These are phyloP conservation scores for Krasilnikovozyma curviuscula DNA, from an alignment of 768 basidiomycete genomes.

Conservation along the genomic window DNA sequence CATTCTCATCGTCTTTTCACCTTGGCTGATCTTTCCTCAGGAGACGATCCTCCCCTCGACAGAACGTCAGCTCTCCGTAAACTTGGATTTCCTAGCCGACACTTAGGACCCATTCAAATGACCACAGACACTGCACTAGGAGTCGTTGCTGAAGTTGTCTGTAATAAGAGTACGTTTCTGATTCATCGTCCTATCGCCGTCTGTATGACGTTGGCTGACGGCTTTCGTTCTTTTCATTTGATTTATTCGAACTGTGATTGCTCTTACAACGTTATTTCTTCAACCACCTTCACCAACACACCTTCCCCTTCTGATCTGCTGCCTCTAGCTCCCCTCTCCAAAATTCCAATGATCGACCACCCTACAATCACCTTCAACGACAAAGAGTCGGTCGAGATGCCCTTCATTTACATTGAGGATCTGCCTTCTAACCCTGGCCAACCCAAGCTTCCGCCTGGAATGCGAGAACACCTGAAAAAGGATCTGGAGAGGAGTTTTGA, in stretches of 20 bases:
- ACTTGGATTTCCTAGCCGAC: slow-evolving; percentile 68
- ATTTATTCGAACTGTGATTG: background rate
- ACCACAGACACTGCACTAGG: slow-evolving; percentile 93
- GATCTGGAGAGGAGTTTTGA: slow-evolving; percentile 78
- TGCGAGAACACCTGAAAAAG: slow-evolving; percentile 64
- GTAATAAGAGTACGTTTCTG: slow-evolving; percentile 40
- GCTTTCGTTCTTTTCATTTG: background rate
- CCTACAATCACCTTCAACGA: slow-evolving; percentile 76
- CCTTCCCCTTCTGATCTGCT: background rate
- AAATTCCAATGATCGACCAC: slow-evolving; percentile 44
- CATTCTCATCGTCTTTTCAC: background rate
- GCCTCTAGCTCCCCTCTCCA: slow-evolving; percentile 38
- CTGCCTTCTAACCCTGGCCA: slow-evolving; percentile 35
- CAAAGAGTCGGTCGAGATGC: slow-evolving; percentile 93
- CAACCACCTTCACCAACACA: background rate
- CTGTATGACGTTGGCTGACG: background rate
- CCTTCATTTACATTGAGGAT: slow-evolving; percentile 54
- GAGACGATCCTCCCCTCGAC: slow-evolving; percentile 90
- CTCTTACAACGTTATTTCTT: too few relatives aligned
- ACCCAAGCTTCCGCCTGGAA: slow-evolving; percentile 69
- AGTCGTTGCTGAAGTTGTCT: slow-evolving; percentile 64
- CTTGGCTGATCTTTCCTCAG: slow-evolving; percentile 28
- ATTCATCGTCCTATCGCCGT: slow-evolving; percentile 3
- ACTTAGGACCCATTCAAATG: slow-evolving; percentile 81
- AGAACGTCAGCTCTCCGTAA: slow-evolving; percentile 71